Evolutionary conservation across 2,329 filamentous ascomycete species (phyloP), one percentile per base, ranked within the genome.

Genomic region (Ceratocystis albifundus): DNA sequence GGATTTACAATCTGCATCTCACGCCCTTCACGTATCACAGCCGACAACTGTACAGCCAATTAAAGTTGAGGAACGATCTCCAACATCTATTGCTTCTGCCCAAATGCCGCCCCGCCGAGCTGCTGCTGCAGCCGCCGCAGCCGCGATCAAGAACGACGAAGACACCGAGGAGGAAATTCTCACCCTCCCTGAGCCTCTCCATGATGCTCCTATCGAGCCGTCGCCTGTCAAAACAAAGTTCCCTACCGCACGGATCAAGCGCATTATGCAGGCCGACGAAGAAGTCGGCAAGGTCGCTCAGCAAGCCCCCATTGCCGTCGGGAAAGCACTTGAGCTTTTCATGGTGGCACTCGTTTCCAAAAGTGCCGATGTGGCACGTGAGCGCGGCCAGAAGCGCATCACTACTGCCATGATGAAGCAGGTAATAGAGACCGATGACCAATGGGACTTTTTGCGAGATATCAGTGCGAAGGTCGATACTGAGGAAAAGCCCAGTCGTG

Each of bases 261-360:
- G 94, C 64, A 97, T 99, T 72, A 97, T 99, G 94, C 94, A 99
- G 77, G 93, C 93, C 10, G 94, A 99, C 73, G 94, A 99, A 74
- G 94, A 99, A 74, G 92, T 99, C 0, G 94, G 94, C 69, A 99
- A 99, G 77, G 94, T 99, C 8, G 92, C 94, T 3, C 94, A 99
- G 76, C 94, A 97, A 69, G 96, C 94, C 0, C 93, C 93, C 17
- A 95, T 96, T 66, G 94, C 93, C 30, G 93, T 97, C 57, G 90
- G 90, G 71, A 96, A 96, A 79, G 94, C 94, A 17, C 82, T 99
- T 5, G 94, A 99, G 77, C 82, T 99, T 7, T 99, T 99, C 75
- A 99, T 99, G 94, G 90, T 97, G 69, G 87, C 90, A 53, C 82
- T 99, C 66, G 93, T 97, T 69, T 87, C 87, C 32, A 93, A 92